Evolutionary conservation across 257 asterid genomes (phyloP).

Genomic region (Penstemon newberryi): DNA sequence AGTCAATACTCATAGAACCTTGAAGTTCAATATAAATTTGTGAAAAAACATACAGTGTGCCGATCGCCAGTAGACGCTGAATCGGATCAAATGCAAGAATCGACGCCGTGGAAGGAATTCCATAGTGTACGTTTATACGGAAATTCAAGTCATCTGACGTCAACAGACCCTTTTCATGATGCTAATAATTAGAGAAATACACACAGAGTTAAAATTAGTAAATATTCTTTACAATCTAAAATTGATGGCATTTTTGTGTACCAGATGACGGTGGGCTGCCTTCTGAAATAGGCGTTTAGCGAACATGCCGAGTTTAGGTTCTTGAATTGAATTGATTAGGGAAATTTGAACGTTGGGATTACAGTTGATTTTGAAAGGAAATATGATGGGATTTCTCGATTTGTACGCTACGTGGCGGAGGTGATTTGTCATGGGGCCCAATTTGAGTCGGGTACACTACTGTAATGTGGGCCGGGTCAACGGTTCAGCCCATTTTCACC

Average conservation of each 20-base stretch:
- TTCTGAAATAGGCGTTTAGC: slow-evolving; percentile 75
- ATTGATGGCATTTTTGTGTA: slow-evolving; percentile 15
- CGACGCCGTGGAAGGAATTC: slow-evolving; percentile 80
- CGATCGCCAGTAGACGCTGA: slow-evolving; percentile 81
- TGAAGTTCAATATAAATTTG: slow-evolving; percentile 3
- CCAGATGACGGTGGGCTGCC: slow-evolving; percentile 58
- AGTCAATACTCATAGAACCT: slow-evolving; percentile 9
- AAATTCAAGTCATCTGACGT: slow-evolving; percentile 61
- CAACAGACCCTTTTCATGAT: slow-evolving; percentile 39
- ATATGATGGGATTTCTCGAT: slow-evolving; percentile 26
- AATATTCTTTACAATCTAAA: not conserved
- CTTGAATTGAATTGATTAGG: not conserved
- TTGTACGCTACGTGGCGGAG: slow-evolving; percentile 32
- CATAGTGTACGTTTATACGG: slow-evolving; percentile 71
- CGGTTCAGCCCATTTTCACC: not conserved
- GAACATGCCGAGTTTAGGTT: slow-evolving; percentile 47
- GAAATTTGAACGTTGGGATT: slow-evolving; percentile 25
- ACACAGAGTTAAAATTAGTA: slow-evolving; percentile 16
- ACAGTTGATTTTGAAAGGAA: not conserved
- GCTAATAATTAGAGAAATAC: slow-evolving; percentile 34
- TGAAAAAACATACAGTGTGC: slow-evolving; percentile 59
- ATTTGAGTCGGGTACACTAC: not conserved
- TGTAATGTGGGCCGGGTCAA: not conserved
- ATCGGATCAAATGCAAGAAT: slow-evolving; percentile 83
- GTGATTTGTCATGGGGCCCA: slow-evolving; percentile 22